Evolutionary conservation across 768 basidiomycete species (phyloP).

Genomic region (Amanita thiersii): DNA sequence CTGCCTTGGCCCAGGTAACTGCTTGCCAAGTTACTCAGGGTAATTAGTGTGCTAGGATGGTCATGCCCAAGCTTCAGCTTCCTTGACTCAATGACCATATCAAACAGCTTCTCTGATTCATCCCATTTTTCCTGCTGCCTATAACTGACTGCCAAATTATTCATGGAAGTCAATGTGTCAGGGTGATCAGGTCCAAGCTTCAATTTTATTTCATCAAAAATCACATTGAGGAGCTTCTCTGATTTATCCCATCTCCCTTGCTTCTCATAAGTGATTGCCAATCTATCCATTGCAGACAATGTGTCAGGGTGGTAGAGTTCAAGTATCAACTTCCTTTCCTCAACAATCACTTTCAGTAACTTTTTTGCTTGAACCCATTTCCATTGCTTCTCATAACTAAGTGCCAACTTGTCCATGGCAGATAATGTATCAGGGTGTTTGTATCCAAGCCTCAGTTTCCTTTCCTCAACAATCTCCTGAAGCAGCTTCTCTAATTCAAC

Average conservation of each 20-base stretch:
- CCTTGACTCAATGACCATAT: constrained; percentile 1
- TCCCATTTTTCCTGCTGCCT: constrained; percentile 2
- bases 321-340: too few relatives aligned
- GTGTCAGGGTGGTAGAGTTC: too few relatives aligned
- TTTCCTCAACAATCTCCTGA: too few relatives aligned
- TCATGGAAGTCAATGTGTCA: constrained; percentile 1
- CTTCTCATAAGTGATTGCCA: too few relatives aligned
- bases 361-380: constrained; percentile 4
- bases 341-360: too few relatives aligned
- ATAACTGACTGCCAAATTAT: constrained; percentile 6
- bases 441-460: too few relatives aligned
- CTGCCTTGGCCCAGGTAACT: neutral
- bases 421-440: constrained; percentile 2
- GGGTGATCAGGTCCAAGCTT: constrained; percentile 1
- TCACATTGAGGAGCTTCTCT: too few relatives aligned
- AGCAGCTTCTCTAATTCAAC: too few relatives aligned
- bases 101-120: constrained; percentile 8
- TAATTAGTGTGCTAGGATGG: constrained; percentile 8
- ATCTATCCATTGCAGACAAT: too few relatives aligned
- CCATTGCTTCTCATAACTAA: neutral
- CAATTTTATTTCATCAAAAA: too few relatives aligned
- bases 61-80: neutral
- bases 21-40: constrained; percentile 1
- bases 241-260: too few relatives aligned
- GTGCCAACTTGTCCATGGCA: constrained; percentile 2